These are phyloP conservation scores for Euphorbia celastroides DNA, from an alignment of 441 rosid genomes.

Conservation along the genomic window DNA sequence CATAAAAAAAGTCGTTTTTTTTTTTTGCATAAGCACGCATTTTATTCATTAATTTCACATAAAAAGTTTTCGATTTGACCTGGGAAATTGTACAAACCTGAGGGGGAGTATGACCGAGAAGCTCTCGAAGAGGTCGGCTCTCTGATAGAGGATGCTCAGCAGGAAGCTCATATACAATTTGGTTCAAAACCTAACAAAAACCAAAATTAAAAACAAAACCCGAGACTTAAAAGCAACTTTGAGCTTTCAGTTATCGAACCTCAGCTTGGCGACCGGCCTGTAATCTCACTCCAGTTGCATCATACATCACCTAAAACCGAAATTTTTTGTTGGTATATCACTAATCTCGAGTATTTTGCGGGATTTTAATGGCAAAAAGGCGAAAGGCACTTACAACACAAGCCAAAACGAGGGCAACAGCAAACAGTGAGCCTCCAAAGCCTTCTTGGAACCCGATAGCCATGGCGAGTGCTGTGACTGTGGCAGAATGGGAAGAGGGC, in stretches of 20 bases:
- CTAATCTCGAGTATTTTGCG: too few species aligned
- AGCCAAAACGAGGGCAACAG: constrained; percentile 78
- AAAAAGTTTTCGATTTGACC: too few species aligned
- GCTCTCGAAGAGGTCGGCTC: constrained; percentile 81
- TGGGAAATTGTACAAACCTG: constrained; percentile 40
- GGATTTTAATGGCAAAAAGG: neutral
- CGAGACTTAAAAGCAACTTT: constrained; percentile 1
- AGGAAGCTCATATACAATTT: constrained; percentile 94
- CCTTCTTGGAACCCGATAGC: constrained; percentile 85
- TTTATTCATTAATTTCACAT: too few species aligned
- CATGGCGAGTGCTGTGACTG: constrained; percentile 81
- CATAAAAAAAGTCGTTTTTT: neutral
- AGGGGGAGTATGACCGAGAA: constrained; percentile 58
- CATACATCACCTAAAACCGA: constrained; percentile 87
- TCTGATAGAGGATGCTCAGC: constrained; percentile 87
- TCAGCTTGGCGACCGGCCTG: constrained; percentile 99
- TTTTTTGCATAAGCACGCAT: neutral
- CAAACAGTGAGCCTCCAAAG: constrained; percentile 69
- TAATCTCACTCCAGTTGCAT: constrained; percentile 91
- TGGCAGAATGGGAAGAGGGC: constrained; percentile 98
- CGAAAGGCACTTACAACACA: constrained; percentile 56
- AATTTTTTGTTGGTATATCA: constrained; percentile 17
- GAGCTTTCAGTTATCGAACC: constrained; percentile 30
- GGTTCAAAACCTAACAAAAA: constrained; percentile 69
- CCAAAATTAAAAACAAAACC: neutral